Percentiles rank a stretch among this genome's conserved stretches.
These are phyloP conservation scores for Diaporthe sp. DNA, from an alignment of 2,329 filamentous ascomycete species.

Conservation along the genomic window DNA sequence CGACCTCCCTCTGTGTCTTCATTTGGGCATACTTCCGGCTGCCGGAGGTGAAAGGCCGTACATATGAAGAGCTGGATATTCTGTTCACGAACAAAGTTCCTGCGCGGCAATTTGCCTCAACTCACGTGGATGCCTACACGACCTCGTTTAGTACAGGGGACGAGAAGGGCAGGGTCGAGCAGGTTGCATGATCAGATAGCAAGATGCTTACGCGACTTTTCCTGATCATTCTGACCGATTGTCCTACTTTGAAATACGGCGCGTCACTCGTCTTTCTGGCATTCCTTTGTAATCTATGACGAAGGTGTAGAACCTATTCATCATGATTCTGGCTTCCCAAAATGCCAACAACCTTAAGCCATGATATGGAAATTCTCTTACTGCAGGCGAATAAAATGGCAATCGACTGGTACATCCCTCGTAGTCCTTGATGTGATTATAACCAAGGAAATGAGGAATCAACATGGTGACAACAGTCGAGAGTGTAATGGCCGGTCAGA, in stretches of 20 bases:
- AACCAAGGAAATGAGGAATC: too few species aligned
- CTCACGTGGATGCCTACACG: constrained; percentile 8
- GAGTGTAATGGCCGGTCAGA: too few species aligned
- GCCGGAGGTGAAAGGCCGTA: constrained; percentile 48
- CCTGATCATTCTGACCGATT: too few species aligned
- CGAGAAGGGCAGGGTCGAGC: not conserved
- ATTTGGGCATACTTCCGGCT: constrained; percentile 57
- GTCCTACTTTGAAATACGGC: fast-evolving
- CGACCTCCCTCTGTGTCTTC: constrained; percentile 51
- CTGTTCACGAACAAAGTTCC: constrained; percentile 42
- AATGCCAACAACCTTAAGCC: not conserved
- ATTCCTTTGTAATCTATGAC: too few species aligned
- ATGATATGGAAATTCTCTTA: too few species aligned
- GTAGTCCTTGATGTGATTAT: too few species aligned
- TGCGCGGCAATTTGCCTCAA: constrained; percentile 7
- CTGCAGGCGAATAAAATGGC: too few species aligned
- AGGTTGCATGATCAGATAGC: not conserved
- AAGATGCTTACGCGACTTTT: too few species aligned
- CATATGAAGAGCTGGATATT: constrained; percentile 44
- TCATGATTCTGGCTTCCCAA: not conserved
- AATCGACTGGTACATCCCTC: too few species aligned
- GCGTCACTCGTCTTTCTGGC: too few species aligned
- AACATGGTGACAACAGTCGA: too few species aligned
- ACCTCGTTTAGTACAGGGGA: not conserved
- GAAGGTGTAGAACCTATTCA: not conserved